Evolutionary conservation across 129 eudicot genomes (phyloP), one percentile per base, ranked within the genome.

Genomic region (Apium graveolens): DNA sequence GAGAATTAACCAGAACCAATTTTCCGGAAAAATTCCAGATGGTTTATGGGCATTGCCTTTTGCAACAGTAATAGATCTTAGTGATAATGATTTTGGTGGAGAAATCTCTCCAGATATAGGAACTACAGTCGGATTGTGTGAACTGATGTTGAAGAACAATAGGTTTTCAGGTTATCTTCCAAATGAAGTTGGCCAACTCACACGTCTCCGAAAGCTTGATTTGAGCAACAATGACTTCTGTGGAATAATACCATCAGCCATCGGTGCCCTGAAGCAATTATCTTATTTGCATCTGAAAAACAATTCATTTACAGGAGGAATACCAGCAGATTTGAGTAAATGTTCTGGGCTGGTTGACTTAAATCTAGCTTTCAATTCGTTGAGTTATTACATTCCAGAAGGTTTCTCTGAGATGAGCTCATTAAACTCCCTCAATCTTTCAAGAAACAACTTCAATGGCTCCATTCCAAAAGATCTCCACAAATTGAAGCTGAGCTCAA

Each of bases 391-490:
- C 39, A 90, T 95, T 44, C 99, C 99, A 0, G 75, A 60, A 31
- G 80, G 79, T 26, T 82, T 95, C 43, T 81, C 91, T 0, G 74
- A 62, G 26, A 85, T 90, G 75, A 70, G 75, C 55, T 84, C 93
- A 20, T 82, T 95, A 82, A 95, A 92, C 84, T 86, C 97, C n/a
- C 83, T 95, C 71, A 91, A 95, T 46, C 85, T 95, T 83, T 95
- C 99, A 1, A 81, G 63, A 57, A 95, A 95, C 76, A 41, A 65
- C 41, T 91, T 95, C 24, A 82, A 80, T 1, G 99, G 99, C 24
- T 66, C 71, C 5, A 85, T 95, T 63, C 99, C 99, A 1, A 80
- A 70, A 29, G 85, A 76, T 57, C 85, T 95, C 13, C 86, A 76
- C 66, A 83, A 76, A 76, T 73, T 95, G 79, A 88, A 81, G 79